Conservation (phyloP, 345 rosid species). For the Odontarrhena argentea region DNA sequence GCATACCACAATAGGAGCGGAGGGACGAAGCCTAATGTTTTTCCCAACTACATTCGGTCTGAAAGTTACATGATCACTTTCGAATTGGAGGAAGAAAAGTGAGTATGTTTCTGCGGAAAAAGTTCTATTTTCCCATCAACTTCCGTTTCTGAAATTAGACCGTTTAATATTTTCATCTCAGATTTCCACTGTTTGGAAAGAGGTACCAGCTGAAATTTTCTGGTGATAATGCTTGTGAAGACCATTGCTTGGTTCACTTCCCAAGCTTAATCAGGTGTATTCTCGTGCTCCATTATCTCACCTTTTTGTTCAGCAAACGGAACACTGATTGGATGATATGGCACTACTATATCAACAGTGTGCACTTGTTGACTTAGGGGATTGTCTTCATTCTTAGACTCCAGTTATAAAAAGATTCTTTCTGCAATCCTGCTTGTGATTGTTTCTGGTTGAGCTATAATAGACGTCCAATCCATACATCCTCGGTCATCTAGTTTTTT, state of each 20-base stretch:
- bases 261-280: conserved; percentile 90
- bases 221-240: conserved; percentile 71
- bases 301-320: background rate
- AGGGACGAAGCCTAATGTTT: conserved; percentile 77
- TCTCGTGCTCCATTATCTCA: conserved; percentile 9
- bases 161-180: conserved; percentile 37
- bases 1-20: conserved; percentile 87
- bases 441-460: conserved; percentile 12
- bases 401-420: background rate
- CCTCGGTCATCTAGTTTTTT: background rate
- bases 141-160: conserved; percentile 19
- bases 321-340: conserved; percentile 14
- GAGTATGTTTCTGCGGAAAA: conserved; percentile 18
- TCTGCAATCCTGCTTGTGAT: conserved; percentile 6
- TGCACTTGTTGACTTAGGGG: conserved; percentile 11
- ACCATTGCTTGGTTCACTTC: conserved; percentile 95
- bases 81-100: conserved; percentile 98
- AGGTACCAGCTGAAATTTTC: conserved; percentile 90
- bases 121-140: background rate
- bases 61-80: conserved; percentile 93
- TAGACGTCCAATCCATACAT: conserved; percentile 6
- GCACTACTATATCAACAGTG: background rate
- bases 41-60: conserved; percentile 92
- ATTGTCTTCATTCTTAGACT: background rate
- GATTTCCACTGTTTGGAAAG: conserved; percentile 96